Percentiles rank a stretch among this genome's conserved stretches.
Conservation (phyloP, 331 rosid species). For the Cucumis variabilis region DNA sequence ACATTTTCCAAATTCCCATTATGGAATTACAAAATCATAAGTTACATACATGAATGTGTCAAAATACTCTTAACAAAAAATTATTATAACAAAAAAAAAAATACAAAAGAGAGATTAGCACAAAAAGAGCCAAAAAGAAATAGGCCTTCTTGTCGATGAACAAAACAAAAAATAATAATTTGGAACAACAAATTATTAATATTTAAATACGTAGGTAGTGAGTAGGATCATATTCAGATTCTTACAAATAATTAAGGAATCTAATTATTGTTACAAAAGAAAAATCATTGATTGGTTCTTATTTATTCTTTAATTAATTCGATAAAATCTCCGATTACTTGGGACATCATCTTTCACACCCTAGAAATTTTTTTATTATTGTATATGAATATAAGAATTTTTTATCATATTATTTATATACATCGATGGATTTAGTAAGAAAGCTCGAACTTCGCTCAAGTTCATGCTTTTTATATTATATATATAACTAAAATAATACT, state of each 20-base stretch:
- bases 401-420: neutral
- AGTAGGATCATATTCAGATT: slow-evolving; percentile 16
- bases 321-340: neutral
- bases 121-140: neutral
- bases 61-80: neutral
- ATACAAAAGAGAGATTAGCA: neutral
- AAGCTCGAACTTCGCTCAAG: too few species aligned
- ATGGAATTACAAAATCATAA: slow-evolving; percentile 2
- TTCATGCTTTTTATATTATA: too few species aligned
- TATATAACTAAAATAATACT: too few species aligned
- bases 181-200: slow-evolving; percentile 9
- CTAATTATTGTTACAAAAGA: slow-evolving; percentile 18
- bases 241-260: slow-evolving; percentile 22
- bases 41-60: neutral
- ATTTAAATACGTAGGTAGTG: neutral
- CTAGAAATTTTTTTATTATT: neutral
- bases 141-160: neutral
- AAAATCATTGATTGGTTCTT: neutral
- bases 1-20: neutral
- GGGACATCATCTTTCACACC: slow-evolving; percentile 3
- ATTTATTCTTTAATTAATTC: neutral
- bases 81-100: neutral
- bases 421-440: too few species aligned
- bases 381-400: neutral
- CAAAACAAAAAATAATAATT: slow-evolving; percentile 13